These are phyloP conservation scores for Paramarasmius palmivorus DNA, from an alignment of 1,284 basidiomycete genomes.

Conservation along the genomic window DNA sequence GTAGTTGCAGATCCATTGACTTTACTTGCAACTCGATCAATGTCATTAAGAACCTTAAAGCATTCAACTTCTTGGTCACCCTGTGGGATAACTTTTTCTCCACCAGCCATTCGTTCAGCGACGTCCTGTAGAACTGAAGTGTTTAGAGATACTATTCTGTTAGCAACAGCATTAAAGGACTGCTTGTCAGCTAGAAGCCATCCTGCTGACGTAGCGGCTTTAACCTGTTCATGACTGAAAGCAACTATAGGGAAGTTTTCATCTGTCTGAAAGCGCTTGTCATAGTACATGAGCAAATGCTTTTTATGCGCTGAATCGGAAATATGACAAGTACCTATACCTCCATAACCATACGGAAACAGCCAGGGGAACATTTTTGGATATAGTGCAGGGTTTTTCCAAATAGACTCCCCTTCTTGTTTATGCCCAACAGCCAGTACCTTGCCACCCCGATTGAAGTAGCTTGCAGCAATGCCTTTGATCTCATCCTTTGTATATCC, in stretches of 20 bases:
- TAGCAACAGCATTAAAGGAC: slow-evolving; percentile 28
- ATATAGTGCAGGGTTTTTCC: too few relatives aligned
- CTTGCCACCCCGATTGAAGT: slow-evolving; percentile 14
- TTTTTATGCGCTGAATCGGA: too few relatives aligned
- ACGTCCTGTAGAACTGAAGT: too few relatives aligned
- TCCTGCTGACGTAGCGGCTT: slow-evolving; percentile 20
- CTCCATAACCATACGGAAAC: slow-evolving; percentile 36
- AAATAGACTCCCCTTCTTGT: slow-evolving; percentile 19
- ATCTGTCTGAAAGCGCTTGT: too few relatives aligned
- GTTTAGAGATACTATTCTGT: too few relatives aligned
- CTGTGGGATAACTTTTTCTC: slow-evolving; percentile 26
- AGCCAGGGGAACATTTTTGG: slow-evolving; percentile 36
- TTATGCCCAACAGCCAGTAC: slow-evolving; percentile 24
- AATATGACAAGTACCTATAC: slow-evolving; percentile 22
- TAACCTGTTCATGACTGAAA: slow-evolving; percentile 32
- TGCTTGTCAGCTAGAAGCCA: slow-evolving; percentile 28
- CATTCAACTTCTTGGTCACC: slow-evolving; percentile 35
- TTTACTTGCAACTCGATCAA: slow-evolving; percentile 32
- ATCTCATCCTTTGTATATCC: slow-evolving; percentile 17
- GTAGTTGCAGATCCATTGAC: slow-evolving; percentile 36
- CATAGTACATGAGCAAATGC: too few relatives aligned
- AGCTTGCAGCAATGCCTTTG: not conserved
- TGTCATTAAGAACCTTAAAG: slow-evolving; percentile 31
- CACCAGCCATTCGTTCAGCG: too few relatives aligned
- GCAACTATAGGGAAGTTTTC: slow-evolving; percentile 30